Percentiles rank a stretch among this genome's conserved stretches.
These are phyloP conservation scores for Candida piceae DNA, from an alignment of 805 yeast genomes.

Conservation along the genomic window DNA sequence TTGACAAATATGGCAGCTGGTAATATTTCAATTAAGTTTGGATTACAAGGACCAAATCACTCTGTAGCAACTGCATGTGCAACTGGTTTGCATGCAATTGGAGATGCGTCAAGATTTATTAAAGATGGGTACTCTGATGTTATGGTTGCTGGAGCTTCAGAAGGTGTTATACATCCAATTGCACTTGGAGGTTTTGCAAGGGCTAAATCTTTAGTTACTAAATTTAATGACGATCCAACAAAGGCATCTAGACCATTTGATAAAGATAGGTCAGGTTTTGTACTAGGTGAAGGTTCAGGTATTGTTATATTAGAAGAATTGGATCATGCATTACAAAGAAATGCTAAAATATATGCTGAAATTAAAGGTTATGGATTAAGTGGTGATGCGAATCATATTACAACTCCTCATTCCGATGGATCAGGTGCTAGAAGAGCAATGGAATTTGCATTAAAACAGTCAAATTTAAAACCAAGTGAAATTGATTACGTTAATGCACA, in stretches of 20 bases:
- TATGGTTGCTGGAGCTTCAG: constrained; percentile 94
- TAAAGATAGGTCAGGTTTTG: constrained; percentile 73
- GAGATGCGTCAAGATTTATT: constrained; percentile 85
- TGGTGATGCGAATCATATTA: constrained; percentile 90
- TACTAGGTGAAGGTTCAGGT: constrained; percentile 91
- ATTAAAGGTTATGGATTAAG: constrained; percentile 83
- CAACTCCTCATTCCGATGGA: constrained; percentile 83
- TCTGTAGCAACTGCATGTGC: constrained; percentile 95
- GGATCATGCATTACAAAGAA: constrained; percentile 66
- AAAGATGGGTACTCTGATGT: constrained; percentile 75
- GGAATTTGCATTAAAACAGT: constrained; percentile 61
- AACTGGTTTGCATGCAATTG: constrained; percentile 89
- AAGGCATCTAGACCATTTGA: constrained; percentile 89
- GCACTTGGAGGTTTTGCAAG: constrained; percentile 89
- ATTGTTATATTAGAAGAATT: constrained; percentile 69
- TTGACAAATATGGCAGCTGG: constrained; percentile 95
- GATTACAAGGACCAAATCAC: constrained; percentile 81
- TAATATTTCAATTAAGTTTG: constrained; percentile 72
- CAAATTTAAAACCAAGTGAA: constrained; percentile 40
- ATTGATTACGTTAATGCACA: constrained; percentile 90
- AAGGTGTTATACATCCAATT: constrained; percentile 79
- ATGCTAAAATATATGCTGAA: constrained; percentile 71
- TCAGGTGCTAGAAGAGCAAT: constrained; percentile 82
- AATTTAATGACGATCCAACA: constrained; percentile 54
- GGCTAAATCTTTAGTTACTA: constrained; percentile 72